A percentile compares a stretch with the other conserved stretches of the same genome.
Evolutionary conservation across 768 basidiomycete species (phyloP).

Genomic region (Crassisporium funariophilum): DNA sequence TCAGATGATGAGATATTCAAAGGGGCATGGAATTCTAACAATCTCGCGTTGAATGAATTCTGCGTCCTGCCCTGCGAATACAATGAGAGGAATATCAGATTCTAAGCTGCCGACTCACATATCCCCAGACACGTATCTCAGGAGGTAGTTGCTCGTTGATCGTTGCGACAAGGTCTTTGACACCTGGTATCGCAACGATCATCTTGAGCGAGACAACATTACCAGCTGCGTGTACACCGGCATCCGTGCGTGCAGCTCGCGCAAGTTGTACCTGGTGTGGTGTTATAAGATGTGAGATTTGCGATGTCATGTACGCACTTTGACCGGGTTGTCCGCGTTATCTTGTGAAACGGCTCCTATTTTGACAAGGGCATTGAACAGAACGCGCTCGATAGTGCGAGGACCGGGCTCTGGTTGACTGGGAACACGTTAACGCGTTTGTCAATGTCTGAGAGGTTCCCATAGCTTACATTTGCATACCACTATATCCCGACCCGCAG

Average conservation of each 20-base stretch:
- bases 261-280: conserved; percentile 71
- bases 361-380: conserved; percentile 87
- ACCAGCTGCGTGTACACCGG: conserved; percentile 96
- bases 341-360: conserved; percentile 94
- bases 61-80: conserved; percentile 60
- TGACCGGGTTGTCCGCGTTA: conserved; percentile 88
- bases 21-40: conserved; percentile 42
- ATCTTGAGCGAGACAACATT: conserved; percentile 93
- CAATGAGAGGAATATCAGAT: conserved; percentile 1
- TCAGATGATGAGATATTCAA: conserved; percentile 3
- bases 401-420: conserved; percentile 66
- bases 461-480: conserved; percentile 90
- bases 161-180: conserved; percentile 65
- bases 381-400: conserved; percentile 84
- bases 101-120: conserved; percentile 45
- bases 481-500: conserved; percentile 88
- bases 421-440: conserved; percentile 3
- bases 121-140: conserved; percentile 92
- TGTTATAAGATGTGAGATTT: background rate
- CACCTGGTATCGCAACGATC: conserved; percentile 75
- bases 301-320: conserved; percentile 47
- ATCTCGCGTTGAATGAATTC: conserved; percentile 80
- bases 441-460: background rate
- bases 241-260: conserved; percentile 93
- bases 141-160: conserved; percentile 90